Evolutionary conservation across 805 yeast genomes (phyloP).

Genomic region (Ogataea thermomethanolica): DNA sequence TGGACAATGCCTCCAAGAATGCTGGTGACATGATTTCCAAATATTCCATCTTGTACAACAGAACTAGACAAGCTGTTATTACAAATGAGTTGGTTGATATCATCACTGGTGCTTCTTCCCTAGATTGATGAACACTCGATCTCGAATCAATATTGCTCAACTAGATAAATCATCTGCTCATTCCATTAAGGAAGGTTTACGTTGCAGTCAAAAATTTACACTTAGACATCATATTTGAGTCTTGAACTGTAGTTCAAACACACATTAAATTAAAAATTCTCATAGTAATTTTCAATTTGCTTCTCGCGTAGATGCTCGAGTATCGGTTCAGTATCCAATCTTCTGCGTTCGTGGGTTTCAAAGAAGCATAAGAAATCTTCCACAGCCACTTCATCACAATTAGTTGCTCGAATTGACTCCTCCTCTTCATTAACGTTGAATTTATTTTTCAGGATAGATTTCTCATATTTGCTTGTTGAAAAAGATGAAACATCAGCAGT

Average conservation of each 20-base stretch:
- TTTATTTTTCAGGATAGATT: constrained; percentile 38
- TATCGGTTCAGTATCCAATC: constrained; percentile 32
- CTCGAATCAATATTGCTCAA: not conserved
- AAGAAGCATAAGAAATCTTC: constrained; percentile 35
- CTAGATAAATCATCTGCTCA: no score
- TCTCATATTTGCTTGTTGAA: constrained; percentile 10
- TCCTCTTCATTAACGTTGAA: constrained; percentile 33
- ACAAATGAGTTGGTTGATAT: constrained; percentile 99
- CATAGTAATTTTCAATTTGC: constrained; percentile 37
- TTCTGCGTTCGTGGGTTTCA: constrained; percentile 35
- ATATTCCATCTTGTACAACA: constrained; percentile 97
- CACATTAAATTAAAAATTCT: constrained; percentile 7
- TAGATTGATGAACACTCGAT: constrained; percentile 50
- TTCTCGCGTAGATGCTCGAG: constrained; percentile 35
- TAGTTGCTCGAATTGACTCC: constrained; percentile 36
- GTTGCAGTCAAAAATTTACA: no score
- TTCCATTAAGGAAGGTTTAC: no score
- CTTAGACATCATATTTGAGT: no score
- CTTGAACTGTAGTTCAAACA: no score
- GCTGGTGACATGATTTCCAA: constrained; percentile 98
- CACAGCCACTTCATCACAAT: constrained; percentile 37
- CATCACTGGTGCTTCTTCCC: constrained; percentile 98
- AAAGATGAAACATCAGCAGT: not conserved
- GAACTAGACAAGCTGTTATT: constrained; percentile 99
- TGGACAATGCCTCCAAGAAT: constrained; percentile 99